These are phyloP conservation scores for Rhamnella rubrinervis DNA, from an alignment of 331 rosid genomes.

Conservation along the genomic window DNA sequence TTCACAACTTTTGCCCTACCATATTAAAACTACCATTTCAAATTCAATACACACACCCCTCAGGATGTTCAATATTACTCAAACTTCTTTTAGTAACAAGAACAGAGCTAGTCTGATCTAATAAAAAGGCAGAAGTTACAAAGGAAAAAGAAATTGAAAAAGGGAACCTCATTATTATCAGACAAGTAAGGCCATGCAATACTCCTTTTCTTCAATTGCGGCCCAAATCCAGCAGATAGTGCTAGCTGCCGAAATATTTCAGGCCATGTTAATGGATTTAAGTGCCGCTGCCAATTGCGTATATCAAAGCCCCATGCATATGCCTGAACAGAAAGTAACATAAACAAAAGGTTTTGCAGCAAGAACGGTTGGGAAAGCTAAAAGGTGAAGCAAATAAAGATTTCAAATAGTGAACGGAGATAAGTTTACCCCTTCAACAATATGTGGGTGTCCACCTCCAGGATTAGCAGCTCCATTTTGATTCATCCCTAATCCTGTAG, in stretches of 20 bases:
- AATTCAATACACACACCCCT: too few relatives aligned
- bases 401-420: not conserved
- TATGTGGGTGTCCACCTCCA: slow-evolving; percentile 97
- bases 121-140: slow-evolving; percentile 1
- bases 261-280: slow-evolving; percentile 93
- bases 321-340: slow-evolving; percentile 53
- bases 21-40: not conserved
- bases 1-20: slow-evolving; percentile 73
- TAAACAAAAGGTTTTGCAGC: slow-evolving; percentile 20
- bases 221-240: slow-evolving; percentile 92
- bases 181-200: slow-evolving; percentile 61
- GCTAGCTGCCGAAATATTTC: slow-evolving; percentile 91
- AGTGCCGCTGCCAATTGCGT: slow-evolving; percentile 90
- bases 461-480: slow-evolving; percentile 93
- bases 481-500: slow-evolving; percentile 74
- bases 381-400: slow-evolving; percentile 4
- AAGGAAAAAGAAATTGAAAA: slow-evolving; percentile 11
- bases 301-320: slow-evolving; percentile 99
- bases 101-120: not conserved
- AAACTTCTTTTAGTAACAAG: too few relatives aligned
- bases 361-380: slow-evolving; percentile 14
- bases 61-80: too few relatives aligned
- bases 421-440: slow-evolving; percentile 90
- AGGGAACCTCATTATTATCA: slow-evolving; percentile 76
- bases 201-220: slow-evolving; percentile 77